phyloP scores from a whole-genome alignment of 2,329 filamentous ascomycete genomes.

The Cladorrhinum sp. region DNA sequence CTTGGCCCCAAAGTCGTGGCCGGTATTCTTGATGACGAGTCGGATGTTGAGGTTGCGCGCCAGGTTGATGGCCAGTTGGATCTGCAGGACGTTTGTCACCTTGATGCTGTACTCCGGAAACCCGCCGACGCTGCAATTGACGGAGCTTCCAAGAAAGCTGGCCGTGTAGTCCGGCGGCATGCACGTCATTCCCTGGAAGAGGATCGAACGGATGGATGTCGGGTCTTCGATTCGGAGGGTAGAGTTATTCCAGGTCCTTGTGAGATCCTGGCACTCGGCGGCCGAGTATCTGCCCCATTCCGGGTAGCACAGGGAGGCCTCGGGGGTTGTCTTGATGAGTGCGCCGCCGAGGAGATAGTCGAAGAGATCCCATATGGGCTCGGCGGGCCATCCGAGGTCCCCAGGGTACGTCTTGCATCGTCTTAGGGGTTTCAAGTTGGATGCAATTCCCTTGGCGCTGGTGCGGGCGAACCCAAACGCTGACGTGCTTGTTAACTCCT shows the following conservation, averaged over 20 bases:
- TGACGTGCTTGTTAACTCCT: background rate
- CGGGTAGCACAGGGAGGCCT: constrained; percentile 14
- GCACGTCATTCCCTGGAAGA: constrained; percentile 18
- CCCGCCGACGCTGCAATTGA: constrained; percentile 14
- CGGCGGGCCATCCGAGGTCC: constrained; percentile 15
- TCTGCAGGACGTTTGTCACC: constrained; percentile 8
- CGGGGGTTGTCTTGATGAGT: constrained; percentile 15
- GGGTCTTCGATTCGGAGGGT: constrained; percentile 10
- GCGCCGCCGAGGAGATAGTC: constrained; percentile 26
- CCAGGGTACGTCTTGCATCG: constrained; percentile 21
- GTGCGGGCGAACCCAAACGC: background rate
- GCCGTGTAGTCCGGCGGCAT: constrained; percentile 13
- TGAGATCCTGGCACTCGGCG: constrained; percentile 4
- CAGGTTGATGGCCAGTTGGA: constrained; percentile 13
- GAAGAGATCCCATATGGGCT: constrained; percentile 21
- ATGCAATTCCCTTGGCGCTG: background rate
- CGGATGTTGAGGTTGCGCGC: constrained; percentile 13
- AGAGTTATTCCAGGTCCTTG: constrained; percentile 1
- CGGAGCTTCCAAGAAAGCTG: constrained; percentile 4
- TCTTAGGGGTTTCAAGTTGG: background rate
- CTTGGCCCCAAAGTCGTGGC: constrained; percentile 53
- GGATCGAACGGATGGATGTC: constrained; percentile 12
- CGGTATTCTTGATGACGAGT: constrained; percentile 48
- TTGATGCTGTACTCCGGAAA: constrained; percentile 15
- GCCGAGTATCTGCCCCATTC: constrained; percentile 11